Conservation (phyloP, 441 rosid genomes). For the Populus hybrid region DNA sequence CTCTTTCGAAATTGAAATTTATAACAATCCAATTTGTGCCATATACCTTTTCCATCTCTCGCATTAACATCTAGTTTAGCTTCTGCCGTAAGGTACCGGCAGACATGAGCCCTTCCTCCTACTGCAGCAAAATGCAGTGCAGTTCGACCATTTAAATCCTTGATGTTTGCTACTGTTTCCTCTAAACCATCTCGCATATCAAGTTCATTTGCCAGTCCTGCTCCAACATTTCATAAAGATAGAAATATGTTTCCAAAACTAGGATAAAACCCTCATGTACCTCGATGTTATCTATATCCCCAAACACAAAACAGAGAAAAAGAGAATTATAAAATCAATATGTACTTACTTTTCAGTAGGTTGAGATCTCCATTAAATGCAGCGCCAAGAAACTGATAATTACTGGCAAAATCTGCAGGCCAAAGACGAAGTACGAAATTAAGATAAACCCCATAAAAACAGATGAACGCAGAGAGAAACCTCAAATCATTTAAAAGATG, state of each 20-base stretch:
- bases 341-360: background rate
- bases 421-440: background rate
- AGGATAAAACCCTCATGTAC: background rate
- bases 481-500: background rate
- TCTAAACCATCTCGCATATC: background rate
- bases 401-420: background rate
- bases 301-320: background rate
- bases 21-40: background rate
- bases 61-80: constrained; percentile 1
- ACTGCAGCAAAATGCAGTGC: constrained; percentile 17
- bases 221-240: background rate
- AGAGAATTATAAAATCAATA: background rate
- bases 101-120: constrained; percentile 2
- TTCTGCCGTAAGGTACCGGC: constrained; percentile 11
- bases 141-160: background rate
- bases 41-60: constrained; percentile 6
- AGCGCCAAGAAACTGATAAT: background rate
- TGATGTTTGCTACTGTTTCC: background rate
- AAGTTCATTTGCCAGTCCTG: background rate
- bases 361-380: background rate
- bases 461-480: background rate
- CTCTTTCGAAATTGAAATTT: background rate
- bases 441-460: background rate
- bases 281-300: background rate
- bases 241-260: background rate